Evolutionary conservation across 148 eudicot species (phyloP).

Genomic region (Amaranthus cruentus): DNA sequence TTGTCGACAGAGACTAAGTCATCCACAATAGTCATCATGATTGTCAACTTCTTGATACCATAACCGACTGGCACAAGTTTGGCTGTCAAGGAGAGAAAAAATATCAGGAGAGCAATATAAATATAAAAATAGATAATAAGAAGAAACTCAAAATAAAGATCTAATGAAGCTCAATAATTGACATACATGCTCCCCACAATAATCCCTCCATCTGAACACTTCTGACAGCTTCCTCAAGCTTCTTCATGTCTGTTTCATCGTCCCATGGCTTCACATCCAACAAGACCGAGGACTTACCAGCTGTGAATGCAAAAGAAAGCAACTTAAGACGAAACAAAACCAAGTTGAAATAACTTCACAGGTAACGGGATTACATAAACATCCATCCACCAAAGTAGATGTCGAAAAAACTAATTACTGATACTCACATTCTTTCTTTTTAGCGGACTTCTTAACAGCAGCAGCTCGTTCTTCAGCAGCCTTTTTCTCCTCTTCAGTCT

Average conservation of each 20-base stretch:
- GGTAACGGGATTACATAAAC: too few species aligned
- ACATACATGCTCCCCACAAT: constrained; percentile 89
- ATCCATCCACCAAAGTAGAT: too few species aligned
- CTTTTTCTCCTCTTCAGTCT: constrained; percentile 94
- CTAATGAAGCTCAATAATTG: neutral
- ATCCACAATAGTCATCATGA: constrained; percentile 86
- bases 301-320: constrained; percentile 25
- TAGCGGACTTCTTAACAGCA: constrained; percentile 50
- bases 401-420: too few species aligned
- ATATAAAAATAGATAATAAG: neutral
- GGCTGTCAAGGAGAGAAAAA: constrained; percentile 40
- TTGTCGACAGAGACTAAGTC: constrained; percentile 80
- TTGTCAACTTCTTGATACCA: constrained; percentile 89
- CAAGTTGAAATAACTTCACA: too few species aligned
- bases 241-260: constrained; percentile 91
- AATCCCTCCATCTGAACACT: constrained; percentile 74
- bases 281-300: constrained; percentile 85
- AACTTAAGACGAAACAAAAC: too few species aligned
- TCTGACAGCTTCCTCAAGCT: constrained; percentile 94
- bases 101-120: neutral
- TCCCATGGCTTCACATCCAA: constrained; percentile 95
- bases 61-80: constrained; percentile 92
- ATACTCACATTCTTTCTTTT: constrained; percentile 82
- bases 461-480: constrained; percentile 91
- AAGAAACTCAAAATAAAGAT: neutral